Conservation (phyloP, 2,329 filamentous ascomycete species). For the Pestalotiopsis sp. region DNA sequence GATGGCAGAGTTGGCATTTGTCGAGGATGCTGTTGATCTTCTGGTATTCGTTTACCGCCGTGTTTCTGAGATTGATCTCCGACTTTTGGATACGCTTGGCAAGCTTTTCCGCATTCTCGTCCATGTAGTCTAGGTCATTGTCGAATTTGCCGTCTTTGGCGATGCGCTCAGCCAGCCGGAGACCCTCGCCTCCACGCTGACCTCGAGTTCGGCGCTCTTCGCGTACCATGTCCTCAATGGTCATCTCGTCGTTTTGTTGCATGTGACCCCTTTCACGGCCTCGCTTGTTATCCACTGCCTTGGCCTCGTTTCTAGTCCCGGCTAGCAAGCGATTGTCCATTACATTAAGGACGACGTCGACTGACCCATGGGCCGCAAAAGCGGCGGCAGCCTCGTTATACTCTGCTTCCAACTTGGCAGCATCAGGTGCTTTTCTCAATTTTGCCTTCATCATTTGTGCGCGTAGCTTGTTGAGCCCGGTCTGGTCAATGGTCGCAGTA, state of each 20-base stretch:
- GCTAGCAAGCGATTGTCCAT: slow-evolving; percentile 92
- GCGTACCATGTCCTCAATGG: slow-evolving; percentile 93
- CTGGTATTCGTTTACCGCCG: slow-evolving; percentile 85
- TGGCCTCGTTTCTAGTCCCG: slow-evolving; percentile 73
- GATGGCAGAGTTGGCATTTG: slow-evolving; percentile 86
- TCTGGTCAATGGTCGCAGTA: slow-evolving; percentile 68
- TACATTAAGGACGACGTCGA: slow-evolving; percentile 78
- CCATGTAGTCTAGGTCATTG: slow-evolving; percentile 93
- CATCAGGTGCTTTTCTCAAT: slow-evolving; percentile 75
- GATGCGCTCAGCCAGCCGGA: slow-evolving; percentile 86
- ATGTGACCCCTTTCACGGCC: slow-evolving; percentile 84
- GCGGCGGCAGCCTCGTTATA: slow-evolving; percentile 77
- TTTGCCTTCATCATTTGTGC: slow-evolving; percentile 97
- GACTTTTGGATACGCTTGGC: slow-evolving; percentile 86
- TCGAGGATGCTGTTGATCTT: slow-evolving; percentile 87
- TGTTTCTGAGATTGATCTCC: slow-evolving; percentile 84
- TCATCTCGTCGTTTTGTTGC: slow-evolving; percentile 93
- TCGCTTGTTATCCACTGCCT: slow-evolving; percentile 75
- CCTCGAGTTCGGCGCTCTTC: slow-evolving; percentile 87
- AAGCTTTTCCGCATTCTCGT: slow-evolving; percentile 91
- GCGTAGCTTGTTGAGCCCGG: slow-evolving; percentile 83
- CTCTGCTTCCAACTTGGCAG: slow-evolving; percentile 75
- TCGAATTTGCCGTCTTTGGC: slow-evolving; percentile 91
- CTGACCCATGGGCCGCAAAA: slow-evolving; percentile 58
- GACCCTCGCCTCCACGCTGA: slow-evolving; percentile 76